Evolutionary conservation across 129 eudicot species (phyloP), one percentile per base, ranked within the genome.

Genomic region (Oenanthe sinensis): DNA sequence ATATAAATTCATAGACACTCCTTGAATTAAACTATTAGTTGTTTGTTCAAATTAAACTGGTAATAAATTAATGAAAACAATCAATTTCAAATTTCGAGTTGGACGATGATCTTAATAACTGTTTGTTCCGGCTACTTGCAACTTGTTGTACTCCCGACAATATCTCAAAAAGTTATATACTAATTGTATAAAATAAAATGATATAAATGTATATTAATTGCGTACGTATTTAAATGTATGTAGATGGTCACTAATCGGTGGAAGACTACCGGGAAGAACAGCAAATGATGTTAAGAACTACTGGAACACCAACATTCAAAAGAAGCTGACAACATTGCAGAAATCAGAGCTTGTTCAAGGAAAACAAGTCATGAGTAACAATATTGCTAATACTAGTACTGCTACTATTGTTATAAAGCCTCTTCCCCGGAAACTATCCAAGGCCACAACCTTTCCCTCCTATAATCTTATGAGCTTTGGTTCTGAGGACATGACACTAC

Each of bases 191-290:
- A n/a, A n/a, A n/a, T n/a, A n/a, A n/a, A n/a, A n/a, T n/a, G n/a
- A n/a, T n/a, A 39, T 39, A 39, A 5, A 39, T 39, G 42, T 39
- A 39, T 39, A 39, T 39, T 39, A 3, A 39, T 39, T 39, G n/a
- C n/a, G 36, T 33, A 33, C 36, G 50, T 10, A 46, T 13, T 55
- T 36, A 11, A 69, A n/a, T 63, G 28, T 48, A 72, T 37, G 9
- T 46, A 88, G 96, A 76, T 90, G 96, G 96, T 81, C 96, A 14
- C 42, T 88, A 20, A 90, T 90, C 46, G 87, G 88, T 2, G 92
- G 90, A n/a, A 88, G 96, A 83, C 79, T 87, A 39, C 85, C 96
- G 1, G 96, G 91, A 80, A 76, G 96, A 82, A 90, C 95, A 10
- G 88, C 91, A 0, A 90, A 90, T 74, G 96, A 87, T 73, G 87